Conservation (phyloP, 805 yeast genomes). For the Candida jianshihensis region DNA sequence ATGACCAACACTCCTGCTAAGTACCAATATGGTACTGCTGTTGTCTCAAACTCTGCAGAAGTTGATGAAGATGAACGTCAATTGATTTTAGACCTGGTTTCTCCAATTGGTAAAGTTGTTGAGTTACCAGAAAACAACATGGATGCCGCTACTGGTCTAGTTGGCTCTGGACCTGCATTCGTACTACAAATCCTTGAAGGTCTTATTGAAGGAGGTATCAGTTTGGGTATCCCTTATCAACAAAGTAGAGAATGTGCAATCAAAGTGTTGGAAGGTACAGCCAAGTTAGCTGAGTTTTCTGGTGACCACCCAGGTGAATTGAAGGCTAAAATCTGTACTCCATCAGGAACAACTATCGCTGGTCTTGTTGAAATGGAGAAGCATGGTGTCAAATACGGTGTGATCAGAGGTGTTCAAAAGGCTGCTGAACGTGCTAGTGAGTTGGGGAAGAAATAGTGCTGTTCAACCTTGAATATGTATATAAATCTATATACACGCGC, state of each 20-base stretch:
- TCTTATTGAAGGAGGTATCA: constrained; percentile 87
- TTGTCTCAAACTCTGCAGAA: constrained; percentile 62
- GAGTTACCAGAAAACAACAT: constrained; percentile 82
- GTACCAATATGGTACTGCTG: constrained; percentile 91
- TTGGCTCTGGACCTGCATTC: constrained; percentile 97
- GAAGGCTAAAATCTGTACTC: constrained; percentile 87
- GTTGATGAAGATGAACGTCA: constrained; percentile 39
- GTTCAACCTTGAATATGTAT: too few species aligned
- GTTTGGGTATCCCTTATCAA: constrained; percentile 86
- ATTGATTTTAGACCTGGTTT: constrained; percentile 41
- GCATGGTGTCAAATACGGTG: constrained; percentile 78
- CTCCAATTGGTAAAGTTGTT: constrained; percentile 59
- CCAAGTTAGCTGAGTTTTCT: constrained; percentile 77
- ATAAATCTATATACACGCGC: too few species aligned
- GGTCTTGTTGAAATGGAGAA: constrained; percentile 92
- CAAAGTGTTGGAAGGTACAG: constrained; percentile 91
- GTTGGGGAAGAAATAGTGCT: constrained; percentile 41
- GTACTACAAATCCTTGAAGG: constrained; percentile 85
- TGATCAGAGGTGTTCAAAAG: constrained; percentile 84
- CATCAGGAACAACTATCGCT: constrained; percentile 97
- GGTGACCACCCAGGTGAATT: constrained; percentile 85
- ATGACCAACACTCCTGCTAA: constrained; percentile 98
- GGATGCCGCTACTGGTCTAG: constrained; percentile 93
- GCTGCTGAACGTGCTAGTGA: constrained; percentile 75
- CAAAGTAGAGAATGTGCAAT: constrained; percentile 84